Evolutionary conservation across 2,329 filamentous ascomycete species (phyloP).

Genomic region (Zymoseptoria passerinii): DNA sequence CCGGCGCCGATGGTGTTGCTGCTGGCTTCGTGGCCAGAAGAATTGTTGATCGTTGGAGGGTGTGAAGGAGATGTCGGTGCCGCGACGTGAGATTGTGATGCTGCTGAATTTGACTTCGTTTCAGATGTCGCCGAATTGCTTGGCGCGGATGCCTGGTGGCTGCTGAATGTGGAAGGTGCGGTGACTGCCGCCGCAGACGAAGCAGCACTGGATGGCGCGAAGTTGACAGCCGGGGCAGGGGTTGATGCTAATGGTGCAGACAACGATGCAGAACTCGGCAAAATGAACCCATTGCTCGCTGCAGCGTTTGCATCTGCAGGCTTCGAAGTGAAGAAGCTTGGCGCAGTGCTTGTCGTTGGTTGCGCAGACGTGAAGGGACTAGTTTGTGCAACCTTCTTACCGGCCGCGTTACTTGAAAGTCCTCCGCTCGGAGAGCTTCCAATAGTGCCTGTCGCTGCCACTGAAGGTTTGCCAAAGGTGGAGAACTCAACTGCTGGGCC

Average conservation of each 20-base stretch:
- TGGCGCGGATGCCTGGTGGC: constrained; percentile 5
- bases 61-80: constrained; percentile 2
- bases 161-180: not conserved
- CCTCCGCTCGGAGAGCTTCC: not conserved
- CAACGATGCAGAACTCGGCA: not conserved
- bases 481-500: not conserved
- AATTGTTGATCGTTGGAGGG: not conserved
- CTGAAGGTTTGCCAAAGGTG: not conserved
- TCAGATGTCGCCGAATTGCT: constrained; percentile 12
- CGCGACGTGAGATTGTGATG: constrained; percentile 8
- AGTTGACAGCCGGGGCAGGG: not conserved
- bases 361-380: not conserved
- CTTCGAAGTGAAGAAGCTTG: constrained; percentile 5
- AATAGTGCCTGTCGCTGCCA: not conserved
- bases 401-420: not conserved
- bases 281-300: not conserved
- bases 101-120: constrained; percentile 12
- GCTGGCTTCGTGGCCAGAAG: constrained; percentile 1
- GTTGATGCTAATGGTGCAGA: not conserved
- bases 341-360: not conserved
- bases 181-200: not conserved
- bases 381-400: not conserved
- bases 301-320: not conserved
- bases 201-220: not conserved
- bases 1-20: constrained; percentile 7